Conservation (phyloP, 495 filamentous ascomycete species). For the Aspergillus indologenus region DNA sequence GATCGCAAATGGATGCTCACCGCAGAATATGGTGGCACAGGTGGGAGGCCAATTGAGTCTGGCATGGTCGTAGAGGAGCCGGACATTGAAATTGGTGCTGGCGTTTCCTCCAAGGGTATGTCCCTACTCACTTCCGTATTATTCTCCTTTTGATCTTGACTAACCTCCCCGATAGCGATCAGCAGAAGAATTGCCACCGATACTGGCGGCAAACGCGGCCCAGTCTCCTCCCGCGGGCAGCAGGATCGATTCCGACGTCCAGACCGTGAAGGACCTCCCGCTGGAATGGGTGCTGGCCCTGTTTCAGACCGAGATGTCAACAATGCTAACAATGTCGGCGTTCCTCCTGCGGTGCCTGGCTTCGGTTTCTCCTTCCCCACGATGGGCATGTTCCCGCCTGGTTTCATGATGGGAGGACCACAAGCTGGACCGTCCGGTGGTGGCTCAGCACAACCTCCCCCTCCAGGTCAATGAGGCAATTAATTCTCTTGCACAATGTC, state of each 20-base stretch:
- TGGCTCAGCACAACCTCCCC: slow-evolving; percentile 41
- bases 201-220: slow-evolving; percentile 68
- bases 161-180: slow-evolving; percentile 53
- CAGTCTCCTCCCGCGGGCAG: slow-evolving; percentile 61
- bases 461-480: slow-evolving; percentile 42
- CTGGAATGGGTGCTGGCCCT: slow-evolving; percentile 20
- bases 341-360: slow-evolving; percentile 59
- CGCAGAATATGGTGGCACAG: slow-evolving; percentile 89
- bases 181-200: slow-evolving; percentile 79
- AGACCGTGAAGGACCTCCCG: slow-evolving; percentile 31
- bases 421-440: slow-evolving; percentile 28
- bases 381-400: slow-evolving; percentile 68
- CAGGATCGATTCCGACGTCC: slow-evolving; percentile 43
- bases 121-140: slow-evolving; percentile 2
- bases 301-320: slow-evolving; percentile 36
- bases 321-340: slow-evolving; percentile 51
- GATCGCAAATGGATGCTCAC: slow-evolving; percentile 97
- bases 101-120: slow-evolving; percentile 85
- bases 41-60: slow-evolving; percentile 72
- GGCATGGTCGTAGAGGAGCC: slow-evolving; percentile 94
- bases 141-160: not conserved
- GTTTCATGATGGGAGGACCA: slow-evolving; percentile 55
- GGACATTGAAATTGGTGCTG: slow-evolving; percentile 96
- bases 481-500: slow-evolving; percentile 13
- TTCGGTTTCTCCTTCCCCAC: slow-evolving; percentile 66